Percentiles rank a stretch among this genome's conserved stretches.
phyloP scores from a whole-genome alignment of 805 yeast genomes.

The Wickerhamomyces ciferrii region DNA sequence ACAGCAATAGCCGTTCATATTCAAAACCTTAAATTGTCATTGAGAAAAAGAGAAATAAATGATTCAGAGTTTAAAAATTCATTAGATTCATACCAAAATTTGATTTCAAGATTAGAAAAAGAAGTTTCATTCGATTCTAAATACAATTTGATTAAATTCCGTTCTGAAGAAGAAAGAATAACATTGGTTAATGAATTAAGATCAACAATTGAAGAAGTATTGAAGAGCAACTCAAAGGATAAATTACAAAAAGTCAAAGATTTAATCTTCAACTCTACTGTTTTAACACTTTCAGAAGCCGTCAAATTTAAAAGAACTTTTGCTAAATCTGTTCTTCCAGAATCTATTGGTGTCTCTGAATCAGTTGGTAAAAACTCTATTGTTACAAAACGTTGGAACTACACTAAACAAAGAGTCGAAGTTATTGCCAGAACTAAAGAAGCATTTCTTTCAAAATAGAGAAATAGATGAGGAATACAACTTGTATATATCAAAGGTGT shows the following conservation, averaged over 20 bases:
- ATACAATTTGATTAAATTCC: constrained; percentile 32
- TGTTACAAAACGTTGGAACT: constrained; percentile 57
- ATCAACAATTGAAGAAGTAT: constrained; percentile 5
- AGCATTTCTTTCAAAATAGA: constrained; percentile 31
- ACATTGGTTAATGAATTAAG: constrained; percentile 21
- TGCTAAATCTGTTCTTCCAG: constrained; percentile 54
- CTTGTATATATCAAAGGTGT: neutral
- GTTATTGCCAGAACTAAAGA: constrained; percentile 48
- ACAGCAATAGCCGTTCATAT: constrained; percentile 50
- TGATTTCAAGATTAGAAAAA: constrained; percentile 36
- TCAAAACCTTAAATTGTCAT: constrained; percentile 31
- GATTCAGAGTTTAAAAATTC: constrained; percentile 25
- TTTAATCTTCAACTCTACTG: constrained; percentile 33
- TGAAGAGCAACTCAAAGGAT: constrained; percentile 13
- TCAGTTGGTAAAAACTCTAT: constrained; percentile 46
- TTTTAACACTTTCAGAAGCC: constrained; percentile 24
- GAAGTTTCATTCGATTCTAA: constrained; percentile 43
- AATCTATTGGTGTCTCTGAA: constrained; percentile 34
- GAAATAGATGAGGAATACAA: neutral
- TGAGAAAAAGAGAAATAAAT: constrained; percentile 14
- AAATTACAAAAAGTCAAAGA: constrained; percentile 8
- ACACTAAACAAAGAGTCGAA: constrained; percentile 45
- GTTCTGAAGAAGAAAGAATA: constrained; percentile 28
- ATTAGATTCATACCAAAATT: constrained; percentile 25
- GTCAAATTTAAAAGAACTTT: constrained; percentile 35